Percentiles rank a stretch among this genome's conserved stretches.
These are phyloP conservation scores for Plicaturopsis crispa DNA, from an alignment of 768 basidiomycete genomes.

Conservation along the genomic window DNA sequence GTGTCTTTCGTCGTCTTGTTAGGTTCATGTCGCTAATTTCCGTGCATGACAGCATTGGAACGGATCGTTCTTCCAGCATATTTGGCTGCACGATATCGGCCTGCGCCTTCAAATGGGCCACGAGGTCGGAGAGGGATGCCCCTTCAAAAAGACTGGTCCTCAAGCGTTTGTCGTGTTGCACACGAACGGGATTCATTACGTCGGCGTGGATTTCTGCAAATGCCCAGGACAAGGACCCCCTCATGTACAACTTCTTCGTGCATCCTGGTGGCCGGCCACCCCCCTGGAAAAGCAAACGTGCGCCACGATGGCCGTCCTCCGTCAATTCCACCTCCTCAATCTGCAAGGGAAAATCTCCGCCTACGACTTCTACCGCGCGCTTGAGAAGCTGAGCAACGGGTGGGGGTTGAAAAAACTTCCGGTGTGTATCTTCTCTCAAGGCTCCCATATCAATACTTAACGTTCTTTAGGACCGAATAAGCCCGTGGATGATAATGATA, in stretches of 20 bases:
- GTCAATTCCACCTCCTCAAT: slow-evolving; percentile 1
- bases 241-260: slow-evolving; percentile 12
- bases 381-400: slow-evolving; percentile 6
- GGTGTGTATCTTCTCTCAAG: too few relatives aligned
- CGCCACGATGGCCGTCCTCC: slow-evolving; percentile 12
- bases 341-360: slow-evolving; percentile 3
- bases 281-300: slow-evolving; percentile 11
- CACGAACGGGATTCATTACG: slow-evolving; percentile 17
- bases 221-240: slow-evolving; percentile 7
- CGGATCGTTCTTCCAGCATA: slow-evolving; percentile 8
- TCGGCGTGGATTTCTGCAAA: slow-evolving; percentile 16
- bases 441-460: too few relatives aligned
- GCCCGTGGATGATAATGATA: neutral
- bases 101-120: slow-evolving; percentile 16
- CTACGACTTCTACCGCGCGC: slow-evolving; percentile 1
- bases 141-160: slow-evolving; percentile 1
- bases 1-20: slow-evolving; percentile 7
- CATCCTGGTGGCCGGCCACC: slow-evolving; percentile 15
- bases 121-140: slow-evolving; percentile 5
- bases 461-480: neutral
- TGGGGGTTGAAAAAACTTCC: slow-evolving; percentile 4
- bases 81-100: slow-evolving; percentile 3
- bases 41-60: slow-evolving; percentile 11
- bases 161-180: slow-evolving; percentile 16
- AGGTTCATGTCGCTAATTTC: neutral